Base-by-base conservation (phyloP, 306 rosid genomes). In the Gynostemma pentaphyllum region DNA sequence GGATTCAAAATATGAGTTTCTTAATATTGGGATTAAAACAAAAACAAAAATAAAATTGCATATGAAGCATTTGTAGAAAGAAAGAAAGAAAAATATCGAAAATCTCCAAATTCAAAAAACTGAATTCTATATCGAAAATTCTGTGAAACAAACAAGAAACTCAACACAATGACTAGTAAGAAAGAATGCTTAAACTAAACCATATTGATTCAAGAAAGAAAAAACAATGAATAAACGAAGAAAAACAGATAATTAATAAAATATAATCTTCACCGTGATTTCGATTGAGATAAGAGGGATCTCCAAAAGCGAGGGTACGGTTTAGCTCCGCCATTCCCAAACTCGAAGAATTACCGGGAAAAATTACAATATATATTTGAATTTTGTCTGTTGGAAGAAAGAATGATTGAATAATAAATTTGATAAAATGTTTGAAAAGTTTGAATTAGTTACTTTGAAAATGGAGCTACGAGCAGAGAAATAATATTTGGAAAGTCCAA, bases 31-130 rank as follows among this genome's bases (percentile, higher is more conserved):
- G n/a, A 2, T 27, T 11, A 9, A 9, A 49, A n/a, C n/a, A 49
- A n/a, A n/a, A 8, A 23, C 2, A 13, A 47, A 45, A 45, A 15
- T 22, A 2, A 45, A 45, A n/a, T 2, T 45, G 21, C 14, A n/a
- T 45, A n/a, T 1, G 49, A n/a, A 45, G 16, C 21, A 7, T n/a
- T n/a, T 15, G 49, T 45, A 3, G 23, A 15, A 45, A 5, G 1
- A 4, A 0, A n/a, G 49, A 39, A 39, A 9, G 5, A 15, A n/a
- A 45, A 15, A 45, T 45, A 19, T 5, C 15, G 49, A 12, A 50
- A 50, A n/a, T n/a, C n/a, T n/a, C n/a, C 29, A 73, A 67, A 36
- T 44, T 63, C 46, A 51, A 26, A 9, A 26, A 13, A 32, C 42
- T 36, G 66, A 52, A 44, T 54, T 11, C 34, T 16, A 7, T 16